Conservation (phyloP, 768 basidiomycete genomes). For the Cystobasidium tubakii region DNA sequence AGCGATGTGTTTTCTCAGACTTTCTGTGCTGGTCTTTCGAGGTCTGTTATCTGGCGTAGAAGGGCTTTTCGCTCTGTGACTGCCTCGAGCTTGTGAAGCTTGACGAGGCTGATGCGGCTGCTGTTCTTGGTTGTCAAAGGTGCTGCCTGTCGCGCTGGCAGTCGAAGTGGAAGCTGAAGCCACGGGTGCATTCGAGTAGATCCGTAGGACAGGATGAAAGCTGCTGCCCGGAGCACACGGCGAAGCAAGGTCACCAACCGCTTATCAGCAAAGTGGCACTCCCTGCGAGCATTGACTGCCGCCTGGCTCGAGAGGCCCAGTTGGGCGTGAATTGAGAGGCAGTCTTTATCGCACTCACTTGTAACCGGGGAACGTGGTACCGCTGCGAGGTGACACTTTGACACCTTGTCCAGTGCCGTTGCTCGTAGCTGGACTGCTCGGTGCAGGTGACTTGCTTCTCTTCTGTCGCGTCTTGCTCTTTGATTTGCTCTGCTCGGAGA, state of each 20-base stretch:
- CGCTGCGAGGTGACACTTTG: background rate
- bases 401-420: background rate
- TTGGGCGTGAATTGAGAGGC: background rate
- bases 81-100: background rate
- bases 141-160: background rate
- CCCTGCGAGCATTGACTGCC: background rate
- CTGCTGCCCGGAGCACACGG: background rate
- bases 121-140: background rate
- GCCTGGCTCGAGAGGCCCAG: background rate
- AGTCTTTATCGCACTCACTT: background rate
- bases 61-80: background rate
- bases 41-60: background rate
- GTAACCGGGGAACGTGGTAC: background rate
- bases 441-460: background rate
- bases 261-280: background rate
- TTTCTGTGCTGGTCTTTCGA: background rate
- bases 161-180: background rate
- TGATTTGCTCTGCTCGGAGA: background rate
- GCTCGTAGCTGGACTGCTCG: background rate
- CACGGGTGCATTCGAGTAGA: slow-evolving; percentile 2
- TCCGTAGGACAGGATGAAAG: background rate
- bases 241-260: background rate
- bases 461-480: background rate
- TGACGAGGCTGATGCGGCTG: background rate
- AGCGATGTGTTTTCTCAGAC: background rate